These are phyloP conservation scores for Scorias spongiosa DNA, from an alignment of 2,329 filamentous ascomycete genomes.

Conservation along the genomic window DNA sequence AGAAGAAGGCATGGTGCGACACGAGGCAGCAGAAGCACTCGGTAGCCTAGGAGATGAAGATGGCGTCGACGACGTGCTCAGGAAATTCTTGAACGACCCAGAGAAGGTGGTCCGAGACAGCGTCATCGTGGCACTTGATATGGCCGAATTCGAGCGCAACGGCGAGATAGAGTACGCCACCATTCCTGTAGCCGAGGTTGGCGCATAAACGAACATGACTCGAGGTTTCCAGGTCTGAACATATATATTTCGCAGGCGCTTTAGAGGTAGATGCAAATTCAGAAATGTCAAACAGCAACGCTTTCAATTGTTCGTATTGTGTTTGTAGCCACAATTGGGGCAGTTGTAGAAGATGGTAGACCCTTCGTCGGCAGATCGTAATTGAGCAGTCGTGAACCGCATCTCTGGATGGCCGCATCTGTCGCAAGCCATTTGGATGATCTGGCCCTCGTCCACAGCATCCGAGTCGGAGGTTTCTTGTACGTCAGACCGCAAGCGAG, in stretches of 20 bases:
- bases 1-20: slow-evolving; percentile 91
- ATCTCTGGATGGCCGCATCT: slow-evolving; percentile 73
- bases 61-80: slow-evolving; percentile 76
- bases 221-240: too few species aligned
- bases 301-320: slow-evolving; percentile 46
- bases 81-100: slow-evolving; percentile 71
- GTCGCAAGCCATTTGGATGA: slow-evolving; percentile 53
- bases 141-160: slow-evolving; percentile 91
- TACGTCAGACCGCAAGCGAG: slow-evolving; percentile 65
- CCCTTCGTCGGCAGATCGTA: slow-evolving; percentile 88
- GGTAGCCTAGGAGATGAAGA: slow-evolving; percentile 87
- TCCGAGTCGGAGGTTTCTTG: slow-evolving; percentile 68
- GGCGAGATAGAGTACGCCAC: slow-evolving; percentile 83
- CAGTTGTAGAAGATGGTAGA: slow-evolving; percentile 84
- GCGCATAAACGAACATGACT: neutral
- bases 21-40: slow-evolving; percentile 91
- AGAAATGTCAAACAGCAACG: too few species aligned
- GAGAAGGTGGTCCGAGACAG: slow-evolving; percentile 92
- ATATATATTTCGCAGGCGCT: too few species aligned
- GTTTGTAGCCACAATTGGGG: slow-evolving; percentile 63
- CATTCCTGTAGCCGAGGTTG: slow-evolving; percentile 40
- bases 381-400: slow-evolving; percentile 68
- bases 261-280: too few species aligned
- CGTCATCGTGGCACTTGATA: slow-evolving; percentile 87
- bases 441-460: slow-evolving; percentile 46